A percentile compares a stretch with the other conserved stretches of the same genome.
phyloP scores from a whole-genome alignment of 2,329 filamentous ascomycete species.

The Calonectria naviculata region DNA sequence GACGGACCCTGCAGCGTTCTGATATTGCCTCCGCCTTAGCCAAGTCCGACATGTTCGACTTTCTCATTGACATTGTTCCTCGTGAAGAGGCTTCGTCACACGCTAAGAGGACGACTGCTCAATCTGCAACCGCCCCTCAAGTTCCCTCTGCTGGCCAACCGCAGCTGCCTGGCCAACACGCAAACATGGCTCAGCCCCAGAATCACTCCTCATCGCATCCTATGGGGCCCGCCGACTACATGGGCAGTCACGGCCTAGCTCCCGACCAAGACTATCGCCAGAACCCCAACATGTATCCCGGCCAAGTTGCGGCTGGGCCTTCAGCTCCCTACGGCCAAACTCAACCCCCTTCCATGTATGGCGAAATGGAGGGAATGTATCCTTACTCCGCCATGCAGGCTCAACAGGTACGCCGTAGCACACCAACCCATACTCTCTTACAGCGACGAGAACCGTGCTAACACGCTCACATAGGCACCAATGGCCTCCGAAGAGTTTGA shows the following conservation, averaged over 20 bases:
- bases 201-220: slow-evolving; percentile 66
- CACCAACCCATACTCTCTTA: background rate
- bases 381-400: slow-evolving; percentile 82
- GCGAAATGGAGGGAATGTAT: slow-evolving; percentile 87
- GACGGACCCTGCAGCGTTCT: slow-evolving; percentile 91
- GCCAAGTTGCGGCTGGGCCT: slow-evolving; percentile 80
- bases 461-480: slow-evolving; percentile 45
- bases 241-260: slow-evolving; percentile 71
- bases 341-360: slow-evolving; percentile 77
- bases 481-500: slow-evolving; percentile 61
- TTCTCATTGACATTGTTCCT: slow-evolving; percentile 98
- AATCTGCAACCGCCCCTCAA: slow-evolving; percentile 55
- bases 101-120: slow-evolving; percentile 77
- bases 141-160: slow-evolving; percentile 61
- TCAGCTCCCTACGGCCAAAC: slow-evolving; percentile 80
- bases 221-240: slow-evolving; percentile 72
- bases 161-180: slow-evolving; percentile 64
- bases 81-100: slow-evolving; percentile 91
- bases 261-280: slow-evolving; percentile 84
- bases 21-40: slow-evolving; percentile 96
- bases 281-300: slow-evolving; percentile 83
- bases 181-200: slow-evolving; percentile 61
- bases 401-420: slow-evolving; percentile 75
- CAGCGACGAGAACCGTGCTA: slow-evolving; percentile 22
- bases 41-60: slow-evolving; percentile 99